A percentile compares a stretch with the other conserved stretches of the same genome.
These are phyloP conservation scores for Vigna mungo DNA, from an alignment of 306 rosid species.

Conservation along the genomic window DNA sequence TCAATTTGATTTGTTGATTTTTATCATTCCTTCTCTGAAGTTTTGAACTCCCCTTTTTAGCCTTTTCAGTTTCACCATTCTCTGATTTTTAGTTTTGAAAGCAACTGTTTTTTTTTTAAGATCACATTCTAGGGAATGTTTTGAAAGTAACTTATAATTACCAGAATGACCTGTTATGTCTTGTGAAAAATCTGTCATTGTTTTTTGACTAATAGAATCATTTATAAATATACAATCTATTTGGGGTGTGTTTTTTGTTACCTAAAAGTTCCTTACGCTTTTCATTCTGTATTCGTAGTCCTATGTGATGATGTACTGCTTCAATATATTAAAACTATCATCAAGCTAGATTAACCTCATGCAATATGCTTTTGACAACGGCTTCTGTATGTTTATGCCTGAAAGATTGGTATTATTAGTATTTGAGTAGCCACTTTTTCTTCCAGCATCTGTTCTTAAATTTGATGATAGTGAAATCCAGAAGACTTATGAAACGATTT, in stretches of 20 bases:
- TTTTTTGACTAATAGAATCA: constrained; percentile 17
- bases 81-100: constrained; percentile 16
- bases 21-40: constrained; percentile 15
- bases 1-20: constrained; percentile 25
- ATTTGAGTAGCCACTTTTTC: constrained; percentile 34
- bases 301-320: constrained; percentile 16
- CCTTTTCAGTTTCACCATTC: constrained; percentile 12
- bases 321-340: constrained; percentile 16
- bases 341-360: constrained; percentile 23
- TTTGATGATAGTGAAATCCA: constrained; percentile 77
- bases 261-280: neutral
- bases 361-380: neutral
- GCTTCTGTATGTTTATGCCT: constrained; percentile 24
- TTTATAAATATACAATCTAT: neutral
- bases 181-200: neutral
- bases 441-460: constrained; percentile 76
- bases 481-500: constrained; percentile 61
- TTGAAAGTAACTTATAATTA: neutral
- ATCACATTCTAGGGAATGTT: too few relatives aligned
- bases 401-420: constrained; percentile 32
- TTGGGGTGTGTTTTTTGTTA: neutral
- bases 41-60: constrained; percentile 25
- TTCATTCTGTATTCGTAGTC: constrained; percentile 11
- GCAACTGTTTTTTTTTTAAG: neutral
- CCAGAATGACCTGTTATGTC: constrained; percentile 14